Percentiles rank a stretch among this genome's conserved stretches.
phyloP scores from a whole-genome alignment of 2,329 filamentous ascomycete species.

The Cordyceps cateniannulata region DNA sequence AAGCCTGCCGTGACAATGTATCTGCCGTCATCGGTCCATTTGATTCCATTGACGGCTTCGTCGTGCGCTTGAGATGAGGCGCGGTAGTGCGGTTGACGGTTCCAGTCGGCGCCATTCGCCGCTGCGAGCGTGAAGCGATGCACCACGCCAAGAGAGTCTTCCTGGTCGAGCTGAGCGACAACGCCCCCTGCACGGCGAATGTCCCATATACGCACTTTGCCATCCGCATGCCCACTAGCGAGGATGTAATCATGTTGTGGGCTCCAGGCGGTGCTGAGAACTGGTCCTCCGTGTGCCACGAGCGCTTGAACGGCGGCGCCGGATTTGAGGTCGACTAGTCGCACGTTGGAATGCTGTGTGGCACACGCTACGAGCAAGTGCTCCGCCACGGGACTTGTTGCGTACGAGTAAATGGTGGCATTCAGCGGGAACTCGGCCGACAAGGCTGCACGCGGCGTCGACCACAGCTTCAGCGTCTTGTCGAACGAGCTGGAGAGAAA shows the following conservation, averaged over 20 bases:
- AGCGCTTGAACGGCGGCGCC: constrained; percentile 66
- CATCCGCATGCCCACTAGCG: constrained; percentile 79
- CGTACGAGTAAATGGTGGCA: constrained; percentile 68
- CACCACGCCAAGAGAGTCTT: constrained; percentile 68
- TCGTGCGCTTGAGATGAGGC: constrained; percentile 61
- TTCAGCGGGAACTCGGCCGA: constrained; percentile 64
- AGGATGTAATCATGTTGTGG: constrained; percentile 73
- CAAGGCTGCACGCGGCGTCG: constrained; percentile 52
- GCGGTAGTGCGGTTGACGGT: constrained; percentile 33
- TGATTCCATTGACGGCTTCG: constrained; percentile 75
- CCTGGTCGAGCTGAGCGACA: constrained; percentile 73
- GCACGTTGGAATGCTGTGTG: constrained; percentile 76
- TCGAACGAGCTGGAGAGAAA: constrained; percentile 77
- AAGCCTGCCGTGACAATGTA: constrained; percentile 76
- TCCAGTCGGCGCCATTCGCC: constrained; percentile 25
- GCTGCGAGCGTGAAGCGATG: constrained; percentile 30
- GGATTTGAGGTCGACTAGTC: constrained; percentile 79
- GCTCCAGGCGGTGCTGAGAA: constrained; percentile 72
- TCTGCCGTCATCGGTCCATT: constrained; percentile 75
- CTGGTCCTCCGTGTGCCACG: constrained; percentile 60
- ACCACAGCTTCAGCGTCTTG: constrained; percentile 69
- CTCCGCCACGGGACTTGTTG: constrained; percentile 64
- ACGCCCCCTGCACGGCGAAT: constrained; percentile 71
- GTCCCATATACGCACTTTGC: constrained; percentile 80
- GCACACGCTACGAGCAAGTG: constrained; percentile 81